A percentile compares a stretch with the other conserved stretches of the same genome.
phyloP scores from a whole-genome alignment of 1,139 yeast species.

The Scheffersomyces parashehatae region DNA sequence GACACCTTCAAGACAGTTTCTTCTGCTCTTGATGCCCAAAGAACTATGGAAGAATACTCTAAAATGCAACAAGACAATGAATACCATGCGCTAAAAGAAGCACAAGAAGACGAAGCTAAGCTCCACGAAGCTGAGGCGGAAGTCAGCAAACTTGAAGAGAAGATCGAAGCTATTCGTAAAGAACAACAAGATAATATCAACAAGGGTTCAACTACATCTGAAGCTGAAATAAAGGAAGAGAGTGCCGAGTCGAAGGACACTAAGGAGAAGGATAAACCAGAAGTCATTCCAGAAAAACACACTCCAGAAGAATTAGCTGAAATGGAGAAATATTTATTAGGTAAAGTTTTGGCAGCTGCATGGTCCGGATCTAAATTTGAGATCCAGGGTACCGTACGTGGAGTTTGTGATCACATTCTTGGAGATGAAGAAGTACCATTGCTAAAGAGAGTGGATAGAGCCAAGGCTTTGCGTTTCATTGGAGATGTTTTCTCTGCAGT shows the following conservation, averaged over 20 bases:
- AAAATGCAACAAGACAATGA: slow-evolving; percentile 65
- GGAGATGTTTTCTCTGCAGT: slow-evolving; percentile 72
- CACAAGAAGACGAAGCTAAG: slow-evolving; percentile 25
- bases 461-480: slow-evolving; percentile 71
- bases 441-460: slow-evolving; percentile 66
- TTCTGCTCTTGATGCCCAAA: slow-evolving; percentile 87
- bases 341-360: slow-evolving; percentile 91
- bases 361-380: slow-evolving; percentile 95
- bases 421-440: slow-evolving; percentile 60
- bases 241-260: slow-evolving; percentile 7
- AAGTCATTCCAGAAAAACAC: slow-evolving; percentile 50
- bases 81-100: slow-evolving; percentile 44
- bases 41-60: slow-evolving; percentile 80
- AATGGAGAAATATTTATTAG: slow-evolving; percentile 82
- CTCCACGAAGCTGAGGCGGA: slow-evolving; percentile 32
- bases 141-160: slow-evolving; percentile 26
- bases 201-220: not conserved
- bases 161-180: slow-evolving; percentile 19
- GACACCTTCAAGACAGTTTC: slow-evolving; percentile 86
- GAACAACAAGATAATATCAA: slow-evolving; percentile 10
- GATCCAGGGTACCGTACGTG: slow-evolving; percentile 82
- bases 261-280: slow-evolving; percentile 14
- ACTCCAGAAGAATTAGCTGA: slow-evolving; percentile 82
- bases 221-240: slow-evolving; percentile 5
- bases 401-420: slow-evolving; percentile 79